phyloP scores from a whole-genome alignment of 345 rosid genomes.

The Citropsis articulata region DNA sequence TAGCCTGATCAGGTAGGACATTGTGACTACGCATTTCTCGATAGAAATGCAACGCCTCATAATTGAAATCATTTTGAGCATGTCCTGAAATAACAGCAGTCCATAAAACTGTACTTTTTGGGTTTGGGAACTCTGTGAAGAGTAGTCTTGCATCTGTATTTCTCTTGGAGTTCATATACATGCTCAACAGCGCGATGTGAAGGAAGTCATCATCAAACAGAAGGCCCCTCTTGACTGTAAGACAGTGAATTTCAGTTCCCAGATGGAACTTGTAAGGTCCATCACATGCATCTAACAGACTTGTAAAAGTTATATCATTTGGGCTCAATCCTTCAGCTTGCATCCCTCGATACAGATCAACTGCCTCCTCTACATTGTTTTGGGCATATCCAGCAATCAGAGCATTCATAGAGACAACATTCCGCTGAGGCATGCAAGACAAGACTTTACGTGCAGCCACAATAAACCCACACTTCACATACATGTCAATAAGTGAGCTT shows the following conservation, averaged over 20 bases:
- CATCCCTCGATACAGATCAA: constrained; percentile 58
- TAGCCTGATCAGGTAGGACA: constrained; percentile 80
- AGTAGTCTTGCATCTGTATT: constrained; percentile 52
- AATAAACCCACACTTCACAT: constrained; percentile 61
- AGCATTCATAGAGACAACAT: constrained; percentile 81
- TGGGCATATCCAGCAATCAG: constrained; percentile 74
- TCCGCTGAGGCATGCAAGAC: constrained; percentile 51
- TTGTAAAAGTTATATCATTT: constrained; percentile 69
- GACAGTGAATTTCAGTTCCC: constrained; percentile 73
- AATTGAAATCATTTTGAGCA: constrained; percentile 61
- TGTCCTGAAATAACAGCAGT: constrained; percentile 85
- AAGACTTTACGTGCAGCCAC: constrained; percentile 46
- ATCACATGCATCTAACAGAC: constrained; percentile 79
- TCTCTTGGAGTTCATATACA: constrained; percentile 67
- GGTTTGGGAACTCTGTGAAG: constrained; percentile 57
- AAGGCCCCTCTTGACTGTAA: constrained; percentile 54
- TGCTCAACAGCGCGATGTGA: constrained; percentile 66
- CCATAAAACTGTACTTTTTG: constrained; percentile 66
- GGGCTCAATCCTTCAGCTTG: constrained; percentile 53
- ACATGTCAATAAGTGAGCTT: constrained; percentile 90
- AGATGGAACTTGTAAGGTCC: constrained; percentile 46
- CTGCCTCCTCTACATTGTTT: constrained; percentile 49
- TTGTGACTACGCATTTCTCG: constrained; percentile 57
- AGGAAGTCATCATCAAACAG: constrained; percentile 59
- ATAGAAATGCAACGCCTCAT: constrained; percentile 63